Percentiles rank a stretch among this genome's conserved stretches.
Evolutionary conservation across 106 monocot genomes (phyloP).

Genomic region (Dendrobium catenatum): DNA sequence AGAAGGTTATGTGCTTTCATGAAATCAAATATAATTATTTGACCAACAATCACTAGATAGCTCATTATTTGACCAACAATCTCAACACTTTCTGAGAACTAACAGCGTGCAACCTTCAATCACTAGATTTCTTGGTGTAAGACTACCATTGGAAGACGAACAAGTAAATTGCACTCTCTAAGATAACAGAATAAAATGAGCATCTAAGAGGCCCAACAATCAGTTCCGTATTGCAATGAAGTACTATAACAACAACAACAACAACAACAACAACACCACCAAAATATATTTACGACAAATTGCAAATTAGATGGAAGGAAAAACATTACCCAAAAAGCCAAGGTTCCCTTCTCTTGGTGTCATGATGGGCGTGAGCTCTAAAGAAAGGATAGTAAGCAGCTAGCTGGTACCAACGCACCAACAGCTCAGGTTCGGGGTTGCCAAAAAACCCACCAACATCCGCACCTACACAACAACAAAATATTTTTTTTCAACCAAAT

Average conservation of each 20-base stretch:
- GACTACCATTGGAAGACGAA: not conserved
- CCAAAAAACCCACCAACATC: conserved; percentile 99
- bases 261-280: not conserved
- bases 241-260: not conserved
- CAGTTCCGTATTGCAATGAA: not conserved
- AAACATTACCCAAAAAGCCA: conserved; percentile 94
- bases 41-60: not conserved
- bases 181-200: not conserved
- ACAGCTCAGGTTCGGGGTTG: conserved; percentile 78
- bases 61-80: not conserved
- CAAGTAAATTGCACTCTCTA: not conserved
- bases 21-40: no score
- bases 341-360: conserved; percentile 93
- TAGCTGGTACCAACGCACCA: conserved; percentile 94
- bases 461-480: conserved; percentile 49
- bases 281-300: not conserved
- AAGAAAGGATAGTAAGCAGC: conserved; percentile 99
- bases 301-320: not conserved
- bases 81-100: not conserved
- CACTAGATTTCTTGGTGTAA: not conserved
- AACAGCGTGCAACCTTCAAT: not conserved
- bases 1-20: no score
- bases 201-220: not conserved
- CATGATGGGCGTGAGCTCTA: conserved; percentile 97
- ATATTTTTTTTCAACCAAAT: conserved; percentile 2